A percentile compares a stretch with the other conserved stretches of the same genome.
Evolutionary conservation across 805 yeast species (phyloP).

Genomic region (Saccharomycopsis babjevae): DNA sequence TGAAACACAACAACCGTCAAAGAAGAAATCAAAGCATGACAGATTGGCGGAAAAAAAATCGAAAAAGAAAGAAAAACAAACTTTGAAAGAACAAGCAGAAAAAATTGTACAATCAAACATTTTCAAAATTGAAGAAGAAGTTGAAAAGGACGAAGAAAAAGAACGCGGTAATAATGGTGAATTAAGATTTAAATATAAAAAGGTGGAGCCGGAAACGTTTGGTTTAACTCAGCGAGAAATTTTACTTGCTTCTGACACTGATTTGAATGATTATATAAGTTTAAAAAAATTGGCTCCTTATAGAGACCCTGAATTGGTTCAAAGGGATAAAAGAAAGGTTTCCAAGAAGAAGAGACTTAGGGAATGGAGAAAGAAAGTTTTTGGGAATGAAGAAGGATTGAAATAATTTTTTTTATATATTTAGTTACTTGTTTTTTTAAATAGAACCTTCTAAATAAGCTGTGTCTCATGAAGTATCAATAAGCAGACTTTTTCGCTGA

Average conservation of each 20-base stretch:
- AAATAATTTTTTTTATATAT: background rate
- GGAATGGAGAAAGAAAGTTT: conserved; percentile 84
- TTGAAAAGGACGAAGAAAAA: conserved; percentile 40
- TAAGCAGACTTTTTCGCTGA: conserved; percentile 30
- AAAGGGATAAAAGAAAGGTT: conserved; percentile 74
- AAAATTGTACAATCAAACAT: conserved; percentile 69
- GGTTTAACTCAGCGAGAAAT: conserved; percentile 84
- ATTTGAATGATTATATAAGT: conserved; percentile 76
- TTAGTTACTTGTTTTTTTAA: background rate
- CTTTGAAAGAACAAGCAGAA: conserved; percentile 59
- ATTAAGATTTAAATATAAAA: conserved; percentile 71
- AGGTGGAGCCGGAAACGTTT: conserved; percentile 89
- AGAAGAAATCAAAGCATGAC: conserved; percentile 41
- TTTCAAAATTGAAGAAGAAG: conserved; percentile 54
- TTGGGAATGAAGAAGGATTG: conserved; percentile 47
- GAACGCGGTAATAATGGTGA: conserved; percentile 38
- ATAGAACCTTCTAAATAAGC: background rate
- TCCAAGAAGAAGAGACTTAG: conserved; percentile 73
- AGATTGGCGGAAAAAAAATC: conserved; percentile 46
- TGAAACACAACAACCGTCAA: conserved; percentile 25
- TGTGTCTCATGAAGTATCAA: background rate
- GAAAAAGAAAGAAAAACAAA: conserved; percentile 51
- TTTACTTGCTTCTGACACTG: conserved; percentile 77
- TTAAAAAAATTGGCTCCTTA: conserved; percentile 91
- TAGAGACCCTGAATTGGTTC: conserved; percentile 59